Base-by-base conservation (phyloP, 192 early-diverging fungal species). In the Dissophora ornata region DNA sequence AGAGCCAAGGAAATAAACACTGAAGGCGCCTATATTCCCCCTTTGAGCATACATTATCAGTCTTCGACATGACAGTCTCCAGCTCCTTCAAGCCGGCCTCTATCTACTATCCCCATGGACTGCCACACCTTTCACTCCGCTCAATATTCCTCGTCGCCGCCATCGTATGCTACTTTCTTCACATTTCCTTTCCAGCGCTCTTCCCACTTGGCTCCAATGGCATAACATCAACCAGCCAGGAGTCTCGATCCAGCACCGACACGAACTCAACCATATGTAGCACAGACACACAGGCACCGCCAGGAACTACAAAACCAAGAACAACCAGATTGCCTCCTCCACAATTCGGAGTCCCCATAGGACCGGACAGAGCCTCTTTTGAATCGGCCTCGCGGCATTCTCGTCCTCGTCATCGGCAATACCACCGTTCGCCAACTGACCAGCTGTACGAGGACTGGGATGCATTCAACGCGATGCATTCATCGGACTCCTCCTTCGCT, bases 371-470 rank as follows among this genome's bases (percentile, higher is more conserved):
- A 9, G 36, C 36, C 12, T 5, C 36, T 9, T 38, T 9, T 38
- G 5, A 6, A 45, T 9, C 44, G 18, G 10, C 44, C 4, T 38
- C 36, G 44, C 44, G 18, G 15, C 28, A 54, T 3, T 7, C 10
- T 16, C 30, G n/a, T 9, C 32, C 3, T 30, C 52, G n/a, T 34
- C 52, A 11, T 34, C 28, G 52, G 30, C 52, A 22, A 30, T 18
- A 13, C n/a, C 32, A 54, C n/a, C 5, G 16, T 12, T 54, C 52
- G 5, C 29, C 30, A 2, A 30, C 33, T 4, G 52, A 54, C 33
- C 52, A 54, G 30, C n/a, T 54, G 11, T 54, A 54, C 18, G 52
- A 30, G 5, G 52, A 54, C 33, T n/a, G 30, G 3, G 22, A 54
- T 30, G 52, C 13, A 2, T 34, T 29, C 32, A 54, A 10, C 10